Evolutionary conservation across 768 basidiomycete species (phyloP).

Genomic region (Lactarius quietus): DNA sequence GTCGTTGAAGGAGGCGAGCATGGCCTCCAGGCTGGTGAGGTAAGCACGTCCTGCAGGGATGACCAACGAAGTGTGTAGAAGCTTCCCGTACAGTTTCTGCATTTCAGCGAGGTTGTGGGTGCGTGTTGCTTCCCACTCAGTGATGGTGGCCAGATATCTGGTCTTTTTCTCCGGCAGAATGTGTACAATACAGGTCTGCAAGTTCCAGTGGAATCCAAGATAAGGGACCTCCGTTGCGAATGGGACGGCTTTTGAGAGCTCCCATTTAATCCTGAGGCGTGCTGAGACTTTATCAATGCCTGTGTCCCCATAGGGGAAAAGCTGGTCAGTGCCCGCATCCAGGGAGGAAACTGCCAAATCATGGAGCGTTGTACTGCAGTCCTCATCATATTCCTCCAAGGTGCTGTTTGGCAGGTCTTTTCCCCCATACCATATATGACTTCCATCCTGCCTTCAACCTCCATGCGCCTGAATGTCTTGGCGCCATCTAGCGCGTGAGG

Average conservation of each 20-base stretch:
- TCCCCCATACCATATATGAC: too few species aligned
- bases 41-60: too few species aligned
- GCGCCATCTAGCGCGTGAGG: not conserved
- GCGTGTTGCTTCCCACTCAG: constrained; percentile 21
- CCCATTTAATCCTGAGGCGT: not conserved
- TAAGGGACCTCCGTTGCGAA: not conserved
- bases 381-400: not conserved
- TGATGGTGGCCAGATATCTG: constrained; percentile 28
- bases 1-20: too few species aligned
- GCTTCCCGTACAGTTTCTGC: too few species aligned
- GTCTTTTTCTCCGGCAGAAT: not conserved
- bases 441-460: too few species aligned
- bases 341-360: not conserved
- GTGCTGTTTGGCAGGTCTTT: too few species aligned
- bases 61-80: too few species aligned
- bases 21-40: too few species aligned
- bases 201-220: not conserved
- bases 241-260: not conserved
- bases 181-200: not conserved
- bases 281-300: not conserved
- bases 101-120: constrained; percentile 10
- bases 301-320: not conserved
- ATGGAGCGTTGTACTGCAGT: not conserved
- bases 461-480: too few species aligned
- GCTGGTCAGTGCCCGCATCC: not conserved